These are phyloP conservation scores for Ustilaginoidea virens DNA, from an alignment of 2,329 filamentous ascomycete genomes.

Conservation along the genomic window DNA sequence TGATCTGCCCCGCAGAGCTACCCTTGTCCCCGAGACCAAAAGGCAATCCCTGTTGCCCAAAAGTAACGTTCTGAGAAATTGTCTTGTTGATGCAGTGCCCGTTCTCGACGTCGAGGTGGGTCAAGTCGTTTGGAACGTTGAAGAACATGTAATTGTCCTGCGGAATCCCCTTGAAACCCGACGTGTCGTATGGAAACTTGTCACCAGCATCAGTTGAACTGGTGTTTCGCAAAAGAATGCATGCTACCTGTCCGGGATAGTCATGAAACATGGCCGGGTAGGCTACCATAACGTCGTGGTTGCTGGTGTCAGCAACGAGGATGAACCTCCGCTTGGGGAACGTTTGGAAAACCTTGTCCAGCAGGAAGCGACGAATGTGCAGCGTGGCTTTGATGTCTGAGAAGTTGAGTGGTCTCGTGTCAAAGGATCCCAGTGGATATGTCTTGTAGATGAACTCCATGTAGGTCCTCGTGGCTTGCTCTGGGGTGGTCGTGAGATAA, in stretches of 20 bases:
- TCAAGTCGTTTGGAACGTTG: conserved; percentile 52
- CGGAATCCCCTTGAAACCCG: conserved; percentile 51
- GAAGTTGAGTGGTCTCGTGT: conserved; percentile 67
- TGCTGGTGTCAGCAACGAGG: conserved; percentile 61
- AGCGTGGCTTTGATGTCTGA: conserved; percentile 59
- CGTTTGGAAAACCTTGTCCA: conserved; percentile 58
- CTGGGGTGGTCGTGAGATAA: conserved; percentile 67
- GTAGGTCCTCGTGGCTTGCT: conserved; percentile 63
- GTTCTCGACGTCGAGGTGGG: conserved; percentile 46
- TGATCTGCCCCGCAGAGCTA: conserved; percentile 14
- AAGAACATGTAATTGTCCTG: conserved; percentile 69
- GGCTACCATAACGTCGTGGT: conserved; percentile 59
- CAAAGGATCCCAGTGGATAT: conserved; percentile 64
- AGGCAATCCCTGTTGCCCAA: conserved; percentile 45
- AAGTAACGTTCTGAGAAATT: conserved; percentile 57
- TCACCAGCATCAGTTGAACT: conserved; percentile 50
- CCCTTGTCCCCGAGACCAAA: conserved; percentile 23
- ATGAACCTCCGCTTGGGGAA: conserved; percentile 64
- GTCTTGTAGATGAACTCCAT: conserved; percentile 69
- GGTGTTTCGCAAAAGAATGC: conserved; percentile 64
- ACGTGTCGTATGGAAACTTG: conserved; percentile 61
- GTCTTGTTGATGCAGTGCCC: conserved; percentile 52
- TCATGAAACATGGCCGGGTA: conserved; percentile 46
- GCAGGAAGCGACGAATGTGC: conserved; percentile 52
- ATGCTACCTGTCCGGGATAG: conserved; percentile 57